A percentile compares a stretch with the other conserved stretches of the same genome.
These are phyloP conservation scores for Calonectria multiphialidica DNA, from an alignment of 2,329 filamentous ascomycete genomes.

Conservation along the genomic window DNA sequence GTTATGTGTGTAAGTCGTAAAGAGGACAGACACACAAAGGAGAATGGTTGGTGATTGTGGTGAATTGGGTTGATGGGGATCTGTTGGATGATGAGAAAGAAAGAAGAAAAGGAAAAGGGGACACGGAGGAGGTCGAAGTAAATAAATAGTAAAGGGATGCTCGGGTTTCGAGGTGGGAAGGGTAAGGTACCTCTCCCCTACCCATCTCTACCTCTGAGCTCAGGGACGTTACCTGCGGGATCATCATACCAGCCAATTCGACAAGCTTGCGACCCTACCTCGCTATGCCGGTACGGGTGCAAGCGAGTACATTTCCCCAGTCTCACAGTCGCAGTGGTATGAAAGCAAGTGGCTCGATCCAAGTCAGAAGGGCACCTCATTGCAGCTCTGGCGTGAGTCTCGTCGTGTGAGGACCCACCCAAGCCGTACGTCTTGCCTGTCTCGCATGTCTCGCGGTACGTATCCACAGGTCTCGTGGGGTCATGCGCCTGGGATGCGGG, in stretches of 20 bases:
- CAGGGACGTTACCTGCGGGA: constrained; percentile 16
- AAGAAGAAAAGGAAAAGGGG: constrained; percentile 38
- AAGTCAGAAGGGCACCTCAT: constrained; percentile 34
- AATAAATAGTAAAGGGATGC: constrained; percentile 30
- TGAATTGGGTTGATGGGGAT: constrained; percentile 39
- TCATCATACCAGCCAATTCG: constrained; percentile 18
- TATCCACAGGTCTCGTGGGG: constrained; percentile 32
- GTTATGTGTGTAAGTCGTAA: constrained; percentile 21
- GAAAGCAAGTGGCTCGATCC: constrained; percentile 33
- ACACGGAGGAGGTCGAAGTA: constrained; percentile 39
- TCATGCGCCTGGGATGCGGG: constrained; percentile 37
- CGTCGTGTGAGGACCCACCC: constrained; percentile 37
- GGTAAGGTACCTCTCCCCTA: constrained; percentile 17
- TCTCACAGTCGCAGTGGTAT: constrained; percentile 3
- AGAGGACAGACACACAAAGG: constrained; percentile 28
- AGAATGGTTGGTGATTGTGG: constrained; percentile 28
- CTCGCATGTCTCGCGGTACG: constrained; percentile 24
- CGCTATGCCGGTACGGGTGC: constrained; percentile 2
- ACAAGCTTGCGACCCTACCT: constrained; percentile 12
- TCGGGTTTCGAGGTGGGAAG: constrained; percentile 14
- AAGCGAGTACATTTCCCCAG: constrained; percentile 13
- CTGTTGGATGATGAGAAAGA: constrained; percentile 35
- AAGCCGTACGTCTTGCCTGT: constrained; percentile 31
- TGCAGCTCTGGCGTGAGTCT: constrained; percentile 29
- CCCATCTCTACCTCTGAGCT: constrained; percentile 11